A percentile compares a stretch with the other conserved stretches of the same genome.
Evolutionary conservation across 2,329 filamentous ascomycete genomes (phyloP).

Genomic region (Ophiostoma sp.): DNA sequence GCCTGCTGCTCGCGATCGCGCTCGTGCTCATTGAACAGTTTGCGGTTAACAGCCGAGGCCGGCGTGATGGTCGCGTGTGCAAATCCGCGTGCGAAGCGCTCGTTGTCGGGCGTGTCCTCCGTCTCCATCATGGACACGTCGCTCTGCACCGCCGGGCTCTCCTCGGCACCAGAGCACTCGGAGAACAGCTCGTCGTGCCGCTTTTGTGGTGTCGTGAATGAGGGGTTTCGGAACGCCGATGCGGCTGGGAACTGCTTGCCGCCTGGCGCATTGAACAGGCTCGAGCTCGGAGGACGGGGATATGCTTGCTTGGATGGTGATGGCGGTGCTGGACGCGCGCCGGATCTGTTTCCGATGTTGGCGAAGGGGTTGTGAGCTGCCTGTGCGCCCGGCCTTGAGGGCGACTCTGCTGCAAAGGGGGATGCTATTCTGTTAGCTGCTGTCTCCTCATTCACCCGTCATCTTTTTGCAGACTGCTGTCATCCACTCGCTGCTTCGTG

Average conservation of each 20-base stretch:
- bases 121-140: conserved; percentile 52
- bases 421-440: conserved; percentile 24
- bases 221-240: conserved; percentile 56
- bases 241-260: conserved; percentile 43
- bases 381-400: conserved; percentile 26
- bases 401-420: conserved; percentile 29
- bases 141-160: conserved; percentile 52
- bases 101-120: conserved; percentile 49
- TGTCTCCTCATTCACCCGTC: not conserved
- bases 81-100: conserved; percentile 40
- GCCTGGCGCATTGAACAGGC: conserved; percentile 44
- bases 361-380: conserved; percentile 31
- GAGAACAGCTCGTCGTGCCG: conserved; percentile 51
- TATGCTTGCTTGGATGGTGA: conserved; percentile 35
- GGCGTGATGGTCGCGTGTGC: conserved; percentile 45
- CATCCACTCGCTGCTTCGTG: not conserved
- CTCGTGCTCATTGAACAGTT: conserved; percentile 23
- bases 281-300: conserved; percentile 39
- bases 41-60: conserved; percentile 36
- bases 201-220: conserved; percentile 59
- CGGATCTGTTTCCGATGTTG: conserved; percentile 9
- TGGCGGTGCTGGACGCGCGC: conserved; percentile 9
- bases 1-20: not conserved
- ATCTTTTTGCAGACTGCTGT: not conserved
- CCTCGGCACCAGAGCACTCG: conserved; percentile 54